Percentiles rank a stretch among this genome's conserved stretches.
Conservation (phyloP, 2,329 filamentous ascomycete species). For the Trematosphaeria pertusa region DNA sequence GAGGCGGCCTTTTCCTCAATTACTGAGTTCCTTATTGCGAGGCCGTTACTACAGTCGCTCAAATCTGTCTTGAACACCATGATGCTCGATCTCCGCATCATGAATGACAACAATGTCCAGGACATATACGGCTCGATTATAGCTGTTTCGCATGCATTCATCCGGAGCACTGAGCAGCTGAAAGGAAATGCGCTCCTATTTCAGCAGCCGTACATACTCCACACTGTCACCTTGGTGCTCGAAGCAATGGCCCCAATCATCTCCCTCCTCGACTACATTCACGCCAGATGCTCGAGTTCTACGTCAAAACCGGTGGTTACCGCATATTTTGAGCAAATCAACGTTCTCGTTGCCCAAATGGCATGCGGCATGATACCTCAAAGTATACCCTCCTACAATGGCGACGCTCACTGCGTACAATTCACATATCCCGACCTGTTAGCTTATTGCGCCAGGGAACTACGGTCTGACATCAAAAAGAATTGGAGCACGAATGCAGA, state of each 20-base stretch:
- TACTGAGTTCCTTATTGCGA: constrained; percentile 59
- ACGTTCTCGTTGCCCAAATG: constrained; percentile 37
- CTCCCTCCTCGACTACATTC: constrained; percentile 56
- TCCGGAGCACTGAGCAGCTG: constrained; percentile 46
- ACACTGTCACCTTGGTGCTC: constrained; percentile 49
- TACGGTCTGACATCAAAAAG: constrained; percentile 52
- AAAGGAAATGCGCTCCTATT: constrained; percentile 44
- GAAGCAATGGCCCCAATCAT: constrained; percentile 51
- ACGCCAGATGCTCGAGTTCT: constrained; percentile 39
- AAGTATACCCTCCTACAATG: constrained; percentile 21
- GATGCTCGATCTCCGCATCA: constrained; percentile 54
- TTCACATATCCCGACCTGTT: constrained; percentile 21
- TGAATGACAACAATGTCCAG: constrained; percentile 47
- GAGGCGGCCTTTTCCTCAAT: constrained; percentile 54
- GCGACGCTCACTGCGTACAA: constrained; percentile 7
- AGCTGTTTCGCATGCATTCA: constrained; percentile 48
- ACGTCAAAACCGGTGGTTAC: constrained; percentile 37
- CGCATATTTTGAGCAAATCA: constrained; percentile 50
- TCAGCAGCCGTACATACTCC: constrained; percentile 48
- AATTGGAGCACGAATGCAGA: constrained; percentile 53
- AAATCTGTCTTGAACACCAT: constrained; percentile 52
- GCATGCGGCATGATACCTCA: constrained; percentile 31
- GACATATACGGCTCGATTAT: constrained; percentile 47
- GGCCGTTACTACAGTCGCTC: constrained; percentile 60
- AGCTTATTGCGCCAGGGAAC: constrained; percentile 47